Conservation (phyloP, 768 basidiomycete genomes). For the Hericium alpestre region DNA sequence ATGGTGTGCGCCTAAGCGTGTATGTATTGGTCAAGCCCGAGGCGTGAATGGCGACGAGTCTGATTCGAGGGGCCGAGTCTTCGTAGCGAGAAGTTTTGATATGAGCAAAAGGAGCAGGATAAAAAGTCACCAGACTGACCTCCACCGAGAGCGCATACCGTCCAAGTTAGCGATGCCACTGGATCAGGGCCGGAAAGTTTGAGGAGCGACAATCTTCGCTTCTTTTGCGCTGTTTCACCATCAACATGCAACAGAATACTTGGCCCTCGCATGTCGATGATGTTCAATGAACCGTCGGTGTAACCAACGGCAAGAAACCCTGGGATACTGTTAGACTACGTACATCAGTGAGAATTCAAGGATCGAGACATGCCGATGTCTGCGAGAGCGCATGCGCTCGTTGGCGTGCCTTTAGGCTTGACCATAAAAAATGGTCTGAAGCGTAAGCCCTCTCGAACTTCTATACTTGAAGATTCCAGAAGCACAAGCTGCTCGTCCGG, state of each 20-base stretch:
- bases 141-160: conserved; percentile 43
- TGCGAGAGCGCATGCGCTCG: conserved; percentile 50
- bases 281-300: conserved; percentile 41
- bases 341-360: background rate
- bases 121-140: conserved; percentile 26
- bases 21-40: conserved; percentile 55
- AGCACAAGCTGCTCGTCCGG: conserved; percentile 42
- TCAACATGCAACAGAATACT: conserved; percentile 46
- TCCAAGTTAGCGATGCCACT: conserved; percentile 54
- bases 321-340: conserved; percentile 18
- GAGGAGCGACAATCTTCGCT: conserved; percentile 25
- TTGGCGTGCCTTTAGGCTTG: conserved; percentile 30
- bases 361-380: conserved; percentile 50
- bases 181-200: conserved; percentile 28
- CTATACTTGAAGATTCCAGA: conserved; percentile 33
- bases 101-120: background rate
- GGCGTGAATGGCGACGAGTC: conserved; percentile 49
- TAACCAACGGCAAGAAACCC: conserved; percentile 75
- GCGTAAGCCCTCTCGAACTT: conserved; percentile 27
- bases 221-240: conserved; percentile 29
- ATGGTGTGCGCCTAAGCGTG: conserved; percentile 32
- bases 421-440: conserved; percentile 58
- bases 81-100: background rate
- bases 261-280: conserved; percentile 71
- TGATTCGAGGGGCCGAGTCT: conserved; percentile 39